Percentiles rank a stretch among this genome's conserved stretches.
These are phyloP conservation scores for Botrytis squamosa DNA, from an alignment of 2,329 filamentous ascomycete genomes.

Conservation along the genomic window DNA sequence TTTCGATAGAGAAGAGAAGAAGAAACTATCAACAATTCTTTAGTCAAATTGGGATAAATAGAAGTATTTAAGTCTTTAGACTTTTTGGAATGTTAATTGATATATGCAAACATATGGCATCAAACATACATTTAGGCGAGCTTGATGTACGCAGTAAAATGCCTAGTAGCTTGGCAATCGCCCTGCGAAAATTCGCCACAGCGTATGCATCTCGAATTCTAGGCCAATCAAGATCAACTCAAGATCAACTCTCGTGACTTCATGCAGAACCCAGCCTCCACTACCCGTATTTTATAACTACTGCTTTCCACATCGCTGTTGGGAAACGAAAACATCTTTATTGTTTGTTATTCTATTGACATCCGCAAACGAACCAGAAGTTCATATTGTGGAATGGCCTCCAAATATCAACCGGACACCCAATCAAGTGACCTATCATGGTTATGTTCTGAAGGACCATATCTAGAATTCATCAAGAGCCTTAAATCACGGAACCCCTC, in stretches of 20 bases:
- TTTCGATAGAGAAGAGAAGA: not conserved
- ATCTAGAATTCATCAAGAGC: slow-evolving; percentile 18
- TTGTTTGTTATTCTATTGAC: not conserved
- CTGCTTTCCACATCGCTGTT: not conserved
- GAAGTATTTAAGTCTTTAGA: not conserved
- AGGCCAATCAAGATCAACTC: not conserved
- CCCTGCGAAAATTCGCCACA: not conserved
- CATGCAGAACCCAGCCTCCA: not conserved
- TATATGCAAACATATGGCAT: not conserved
- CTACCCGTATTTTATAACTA: not conserved
- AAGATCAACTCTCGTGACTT: not conserved
- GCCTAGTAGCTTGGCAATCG: not conserved
- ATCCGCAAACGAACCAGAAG: not conserved
- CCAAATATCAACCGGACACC: not conserved
- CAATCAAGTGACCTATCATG: slow-evolving; percentile 10
- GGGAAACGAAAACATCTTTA: not conserved
- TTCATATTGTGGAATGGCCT: not conserved
- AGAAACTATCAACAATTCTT: not conserved
- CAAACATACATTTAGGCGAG: not conserved
- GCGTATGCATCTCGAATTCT: not conserved
- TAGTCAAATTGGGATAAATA: not conserved
- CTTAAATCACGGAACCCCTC: slow-evolving; percentile 10
- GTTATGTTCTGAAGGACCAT: slow-evolving; percentile 20
- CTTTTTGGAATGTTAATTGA: not conserved
- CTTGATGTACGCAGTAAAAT: not conserved